These are phyloP conservation scores for Mycena indigotica DNA, from an alignment of 768 basidiomycete species.

Conservation along the genomic window DNA sequence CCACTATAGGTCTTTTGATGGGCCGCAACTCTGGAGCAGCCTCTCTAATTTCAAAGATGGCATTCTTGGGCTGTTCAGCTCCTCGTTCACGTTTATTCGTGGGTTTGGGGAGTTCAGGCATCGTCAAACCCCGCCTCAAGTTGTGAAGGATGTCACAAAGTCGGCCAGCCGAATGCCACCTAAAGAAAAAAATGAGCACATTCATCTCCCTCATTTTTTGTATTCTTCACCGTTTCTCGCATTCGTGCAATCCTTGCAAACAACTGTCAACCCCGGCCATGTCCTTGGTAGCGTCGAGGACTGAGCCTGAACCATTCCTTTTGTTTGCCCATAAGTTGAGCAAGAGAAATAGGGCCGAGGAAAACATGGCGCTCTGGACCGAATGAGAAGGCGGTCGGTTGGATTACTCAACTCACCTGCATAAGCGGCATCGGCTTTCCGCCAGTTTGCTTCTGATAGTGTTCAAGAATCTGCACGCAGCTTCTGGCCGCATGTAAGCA, in stretches of 20 bases:
- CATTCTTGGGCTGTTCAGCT: constrained; percentile 40
- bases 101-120: constrained; percentile 20
- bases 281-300: constrained; percentile 51
- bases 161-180: constrained; percentile 46
- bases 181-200: constrained; percentile 15
- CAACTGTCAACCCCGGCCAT: constrained; percentile 64
- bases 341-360: constrained; percentile 56
- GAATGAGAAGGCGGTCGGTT: constrained; percentile 1
- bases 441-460: constrained; percentile 37
- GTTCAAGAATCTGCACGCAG: constrained; percentile 69
- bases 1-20: neutral
- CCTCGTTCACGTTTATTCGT: constrained; percentile 54
- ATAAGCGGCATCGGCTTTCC: constrained; percentile 36
- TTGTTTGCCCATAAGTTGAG: constrained; percentile 69
- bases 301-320: constrained; percentile 39
- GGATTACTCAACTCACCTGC: constrained; percentile 33
- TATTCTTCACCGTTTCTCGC: constrained; percentile 44
- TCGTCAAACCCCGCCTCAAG: constrained; percentile 22
- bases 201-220: neutral
- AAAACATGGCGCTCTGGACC: constrained; percentile 37
- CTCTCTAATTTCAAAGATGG: neutral
- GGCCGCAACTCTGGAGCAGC: neutral
- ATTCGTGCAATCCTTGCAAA: constrained; percentile 50
- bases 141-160: constrained; percentile 34
- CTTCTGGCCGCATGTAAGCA: constrained; percentile 86